phyloP scores from a whole-genome alignment of 352 stramenopile species.

The Pelagophyceae sp. region DNA sequence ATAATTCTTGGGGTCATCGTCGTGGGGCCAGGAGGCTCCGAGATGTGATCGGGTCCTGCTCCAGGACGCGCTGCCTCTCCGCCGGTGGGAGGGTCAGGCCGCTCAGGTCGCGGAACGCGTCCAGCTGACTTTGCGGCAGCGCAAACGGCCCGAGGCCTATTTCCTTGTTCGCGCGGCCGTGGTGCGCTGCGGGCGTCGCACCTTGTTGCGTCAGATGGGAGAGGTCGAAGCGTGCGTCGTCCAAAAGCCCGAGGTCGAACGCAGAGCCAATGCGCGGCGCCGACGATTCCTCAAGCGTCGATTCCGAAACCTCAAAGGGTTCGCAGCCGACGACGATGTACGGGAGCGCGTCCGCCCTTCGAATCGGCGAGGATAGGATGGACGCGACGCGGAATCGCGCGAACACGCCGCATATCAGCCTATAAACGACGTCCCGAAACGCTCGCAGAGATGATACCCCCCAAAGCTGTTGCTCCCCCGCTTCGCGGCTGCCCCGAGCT shows the following conservation, averaged over 20 bases:
- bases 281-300: background rate
- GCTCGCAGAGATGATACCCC: too few relatives aligned
- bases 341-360: background rate
- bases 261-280: background rate
- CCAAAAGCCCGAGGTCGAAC: too few relatives aligned
- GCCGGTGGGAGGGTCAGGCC: background rate
- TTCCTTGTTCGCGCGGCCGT: too few relatives aligned
- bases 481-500: too few relatives aligned
- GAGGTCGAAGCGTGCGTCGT: too few relatives aligned
- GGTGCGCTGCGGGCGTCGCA: too few relatives aligned
- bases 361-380: background rate
- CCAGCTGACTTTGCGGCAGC: background rate
- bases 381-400: background rate
- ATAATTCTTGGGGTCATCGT: background rate
- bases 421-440: background rate
- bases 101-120: background rate
- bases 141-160: background rate
- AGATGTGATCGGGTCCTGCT: too few relatives aligned
- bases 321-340: slow-evolving; percentile 6
- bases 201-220: too few relatives aligned
- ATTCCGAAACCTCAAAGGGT: background rate
- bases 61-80: background rate
- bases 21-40: too few relatives aligned
- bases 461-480: too few relatives aligned
- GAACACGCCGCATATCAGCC: background rate